Base-by-base conservation (phyloP, 2,329 filamentous ascomycete genomes). In the Aspergillus pseudonomiae region DNA sequence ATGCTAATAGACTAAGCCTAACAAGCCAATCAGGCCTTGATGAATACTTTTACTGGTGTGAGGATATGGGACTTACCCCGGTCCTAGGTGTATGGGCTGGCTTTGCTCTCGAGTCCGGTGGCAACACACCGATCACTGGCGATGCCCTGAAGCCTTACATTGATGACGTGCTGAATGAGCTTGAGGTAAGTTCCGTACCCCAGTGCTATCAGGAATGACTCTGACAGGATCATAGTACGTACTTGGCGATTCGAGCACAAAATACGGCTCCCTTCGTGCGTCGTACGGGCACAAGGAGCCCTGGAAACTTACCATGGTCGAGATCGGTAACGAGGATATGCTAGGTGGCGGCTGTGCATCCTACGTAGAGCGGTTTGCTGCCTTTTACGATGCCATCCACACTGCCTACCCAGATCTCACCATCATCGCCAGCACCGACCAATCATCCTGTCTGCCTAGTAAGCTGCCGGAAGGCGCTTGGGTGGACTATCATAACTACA, bases 251-350 rank as follows among this genome's bases (percentile, higher is more conserved):
- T 74, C 75, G 1, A 77, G 80, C 57, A 86, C 85, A 0, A 82
- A 80, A 34, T 89, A 85, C 81, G 88, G 88, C 19, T 78, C 82
- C 2, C 74, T 81, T 12, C 84, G 87, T 34, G 86, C 85, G 9
- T 75, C 81, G 53, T 80, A 88, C 2, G 88, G 88, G 4, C 83
- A 88, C 67, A 81, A 83, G 0, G 81, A 85, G 64, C 87, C 88
- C 0, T 90, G 85, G 75, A 75, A 74, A 57, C 78, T 90, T 36
- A 77, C 82, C 14, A 86, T 84, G 67, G 85, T 90, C 54, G 87
- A 89, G 73, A 77, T 89, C 55, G 88, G 88, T 60, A 90, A 90
- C 71, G 88, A 90, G 71, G 88, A 90, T 67, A 85, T 84, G 78
- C 82, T 89, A 3, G 80, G 81, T 11, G 83, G 83, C 12, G 82